These are phyloP conservation scores for Camellia lanceoleosa DNA, from an alignment of 148 eudicot genomes.

Conservation along the genomic window DNA sequence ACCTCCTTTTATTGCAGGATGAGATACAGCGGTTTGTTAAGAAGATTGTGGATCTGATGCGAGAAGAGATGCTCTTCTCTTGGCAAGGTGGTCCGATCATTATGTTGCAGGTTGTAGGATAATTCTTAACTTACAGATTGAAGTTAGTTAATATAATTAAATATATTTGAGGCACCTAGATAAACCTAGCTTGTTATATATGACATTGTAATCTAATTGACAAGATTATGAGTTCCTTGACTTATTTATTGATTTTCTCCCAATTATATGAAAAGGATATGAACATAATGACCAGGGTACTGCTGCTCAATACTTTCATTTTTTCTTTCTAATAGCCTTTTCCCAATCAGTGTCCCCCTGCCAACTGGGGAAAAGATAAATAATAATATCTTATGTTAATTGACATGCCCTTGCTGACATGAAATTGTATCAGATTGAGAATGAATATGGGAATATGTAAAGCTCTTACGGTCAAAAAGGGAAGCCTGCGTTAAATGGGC, in stretches of 20 bases:
- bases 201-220: neutral
- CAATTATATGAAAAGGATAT: neutral
- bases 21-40: conserved; percentile 89
- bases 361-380: neutral
- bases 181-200: neutral
- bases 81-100: conserved; percentile 99
- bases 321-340: neutral
- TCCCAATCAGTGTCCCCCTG: neutral
- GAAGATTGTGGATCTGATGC: conserved; percentile 90
- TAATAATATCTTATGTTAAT: neutral
- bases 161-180: neutral
- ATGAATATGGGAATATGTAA: conserved; percentile 66
- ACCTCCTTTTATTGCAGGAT: conserved; percentile 44
- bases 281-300: neutral
- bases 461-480: conserved; percentile 62
- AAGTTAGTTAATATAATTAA: neutral
- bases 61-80: conserved; percentile 69
- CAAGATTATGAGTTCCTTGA: neutral
- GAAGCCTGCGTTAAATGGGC: conserved; percentile 75
- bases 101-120: conserved; percentile 71
- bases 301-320: neutral
- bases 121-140: neutral
- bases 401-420: neutral
- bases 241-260: neutral
- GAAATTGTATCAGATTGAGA: conserved; percentile 95